Evolutionary conservation across 2,329 filamentous ascomycete species (phyloP), one percentile per base, ranked within the genome.

Genomic region (Cryphonectria nitschkei): DNA sequence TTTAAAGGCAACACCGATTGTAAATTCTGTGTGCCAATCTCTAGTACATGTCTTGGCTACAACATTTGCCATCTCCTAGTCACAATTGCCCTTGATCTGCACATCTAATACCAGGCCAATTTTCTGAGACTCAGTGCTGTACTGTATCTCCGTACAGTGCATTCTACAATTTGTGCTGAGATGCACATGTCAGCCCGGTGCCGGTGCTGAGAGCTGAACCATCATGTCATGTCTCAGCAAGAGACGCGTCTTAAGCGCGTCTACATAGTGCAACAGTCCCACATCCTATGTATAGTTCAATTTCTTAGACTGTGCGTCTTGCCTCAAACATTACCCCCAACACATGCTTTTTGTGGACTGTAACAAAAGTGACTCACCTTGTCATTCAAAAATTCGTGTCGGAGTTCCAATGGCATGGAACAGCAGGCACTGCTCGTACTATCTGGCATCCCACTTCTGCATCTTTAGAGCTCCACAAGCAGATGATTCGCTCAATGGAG

Each of bases 61-160:
- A 6, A 46, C 37, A 46, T 22, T 5, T 46, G 19, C 43, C 2
- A n/a, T n/a, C 6, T 50, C 16, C 46, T 50, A 3, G 46, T 50
- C 46, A 50, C 46, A n/a, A n/a, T 50, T n/a, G 11, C 19, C 19
- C 22, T 50, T 22, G 5, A 6, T 22, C 43, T 22, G 19, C 16
- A 50, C 16, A 50, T 50, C 19, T 22, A n/a, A 50, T 11, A 9
- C 22, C 22, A 50, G 9, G 22, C 22, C 22, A 34, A 26, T 39
- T 39, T 39, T 29, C 46, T 29, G 3, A 41, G 39, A 29, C 61
- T 43, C 39, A 16, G 61, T 26, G 3, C 3, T 29, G 63, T 52
- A 65, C 63, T 29, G 63, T 65, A 50, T 65, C 63, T 65, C 63
- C 63, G 43, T 52, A 65, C 63, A 65, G 63, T 65, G 26, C 19